phyloP scores from a whole-genome alignment of 768 basidiomycete genomes.

The Porphyrellus cyaneotinctus region DNA sequence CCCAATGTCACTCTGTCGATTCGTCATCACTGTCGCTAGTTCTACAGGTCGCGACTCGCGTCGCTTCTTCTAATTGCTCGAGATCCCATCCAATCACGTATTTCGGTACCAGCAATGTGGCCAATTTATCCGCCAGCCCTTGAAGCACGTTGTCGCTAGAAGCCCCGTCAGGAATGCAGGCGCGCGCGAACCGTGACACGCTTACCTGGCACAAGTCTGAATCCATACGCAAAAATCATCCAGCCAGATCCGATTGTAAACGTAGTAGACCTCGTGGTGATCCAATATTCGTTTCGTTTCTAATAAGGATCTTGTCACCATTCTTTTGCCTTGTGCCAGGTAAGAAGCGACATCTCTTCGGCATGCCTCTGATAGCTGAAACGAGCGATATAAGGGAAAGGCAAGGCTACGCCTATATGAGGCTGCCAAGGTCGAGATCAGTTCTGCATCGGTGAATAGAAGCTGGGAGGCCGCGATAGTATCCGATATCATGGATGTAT shows the following conservation, averaged over 20 bases:
- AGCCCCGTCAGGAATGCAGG: conserved; percentile 3
- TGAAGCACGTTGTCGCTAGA: conserved; percentile 55
- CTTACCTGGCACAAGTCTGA: conserved; percentile 65
- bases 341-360: conserved; percentile 56
- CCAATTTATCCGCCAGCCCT: conserved; percentile 43
- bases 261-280: conserved; percentile 80
- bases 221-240: conserved; percentile 85
- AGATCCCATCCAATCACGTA: conserved; percentile 64
- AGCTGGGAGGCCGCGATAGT: conserved; percentile 1
- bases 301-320: conserved; percentile 60
- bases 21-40: conserved; percentile 74
- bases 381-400: conserved; percentile 81
- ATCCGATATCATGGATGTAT: conserved; percentile 23
- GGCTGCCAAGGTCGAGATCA: conserved; percentile 48
- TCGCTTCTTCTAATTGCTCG: conserved; percentile 58
- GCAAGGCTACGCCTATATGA: conserved; percentile 73
- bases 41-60: conserved; percentile 34
- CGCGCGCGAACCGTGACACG: not conserved
- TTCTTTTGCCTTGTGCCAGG: conserved; percentile 58
- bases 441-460: conserved; percentile 40
- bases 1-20: conserved; percentile 28
- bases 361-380: conserved; percentile 66
- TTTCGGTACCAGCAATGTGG: conserved; percentile 46
- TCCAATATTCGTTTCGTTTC: conserved; percentile 72
- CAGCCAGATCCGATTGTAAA: conserved; percentile 86